Conservation (phyloP, 257 asterid genomes). For the Prunella vulgaris region DNA sequence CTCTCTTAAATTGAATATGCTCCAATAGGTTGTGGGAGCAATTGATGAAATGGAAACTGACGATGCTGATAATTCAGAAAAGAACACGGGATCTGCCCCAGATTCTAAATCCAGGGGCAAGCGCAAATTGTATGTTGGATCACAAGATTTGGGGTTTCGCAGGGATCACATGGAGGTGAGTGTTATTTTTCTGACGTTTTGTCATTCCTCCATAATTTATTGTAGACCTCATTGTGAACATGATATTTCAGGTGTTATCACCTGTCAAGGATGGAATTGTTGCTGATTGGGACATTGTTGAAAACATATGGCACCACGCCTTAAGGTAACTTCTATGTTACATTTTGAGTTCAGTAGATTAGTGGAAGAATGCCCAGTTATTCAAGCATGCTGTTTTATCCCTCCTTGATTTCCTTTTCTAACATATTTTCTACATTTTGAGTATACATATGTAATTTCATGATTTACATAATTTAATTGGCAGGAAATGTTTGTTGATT, state of each 20-base stretch:
- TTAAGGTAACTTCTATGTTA: conserved; percentile 44
- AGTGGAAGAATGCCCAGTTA: background rate
- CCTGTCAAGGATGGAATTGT: conserved; percentile 88
- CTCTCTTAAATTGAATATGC: conserved; percentile 5
- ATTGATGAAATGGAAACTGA: conserved; percentile 92
- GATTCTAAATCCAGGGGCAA: conserved; percentile 78
- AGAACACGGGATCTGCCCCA: conserved; percentile 56
- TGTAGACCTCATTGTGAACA: conserved; percentile 17
- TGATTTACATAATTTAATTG: conserved; percentile 10
- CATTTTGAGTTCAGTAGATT: background rate
- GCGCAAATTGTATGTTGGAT: conserved; percentile 74
- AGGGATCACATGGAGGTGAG: conserved; percentile 93
- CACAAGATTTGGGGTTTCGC: conserved; percentile 88
- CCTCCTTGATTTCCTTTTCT: background rate
- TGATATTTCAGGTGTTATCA: conserved; percentile 60
- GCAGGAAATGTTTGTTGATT: conserved; percentile 83
- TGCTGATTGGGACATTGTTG: conserved; percentile 93
- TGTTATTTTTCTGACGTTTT: conserved; percentile 4
- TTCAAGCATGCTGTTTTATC: background rate
- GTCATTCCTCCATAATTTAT: conserved; percentile 20
- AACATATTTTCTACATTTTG: background rate
- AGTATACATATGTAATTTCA: background rate
- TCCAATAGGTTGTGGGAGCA: conserved; percentile 91
- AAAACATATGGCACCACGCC: conserved; percentile 97
- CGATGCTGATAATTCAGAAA: conserved; percentile 60